These are phyloP conservation scores for Lactifluus subvellereus DNA, from an alignment of 768 basidiomycete genomes.

Conservation along the genomic window DNA sequence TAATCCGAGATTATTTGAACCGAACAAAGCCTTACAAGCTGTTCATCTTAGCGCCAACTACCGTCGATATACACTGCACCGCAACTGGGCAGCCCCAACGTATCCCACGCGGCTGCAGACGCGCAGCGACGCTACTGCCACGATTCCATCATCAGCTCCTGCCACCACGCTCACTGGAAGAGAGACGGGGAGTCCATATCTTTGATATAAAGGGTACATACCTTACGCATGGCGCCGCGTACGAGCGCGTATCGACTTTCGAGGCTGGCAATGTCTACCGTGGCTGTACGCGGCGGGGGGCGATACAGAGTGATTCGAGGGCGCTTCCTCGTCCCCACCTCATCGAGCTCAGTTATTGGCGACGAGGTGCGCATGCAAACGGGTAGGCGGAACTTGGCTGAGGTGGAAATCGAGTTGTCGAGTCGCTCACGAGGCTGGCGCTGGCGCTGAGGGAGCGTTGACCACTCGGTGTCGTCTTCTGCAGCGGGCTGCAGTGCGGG, in stretches of 20 bases:
- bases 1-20: no score
- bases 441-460: constrained; percentile 14
- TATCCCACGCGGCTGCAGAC: constrained; percentile 25
- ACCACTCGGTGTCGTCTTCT: constrained; percentile 15
- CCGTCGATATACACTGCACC: constrained; percentile 27
- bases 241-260: constrained; percentile 10
- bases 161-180: neutral
- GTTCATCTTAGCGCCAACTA: constrained; percentile 4
- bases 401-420: neutral
- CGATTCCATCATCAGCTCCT: neutral
- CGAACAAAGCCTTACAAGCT: no score
- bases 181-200: neutral
- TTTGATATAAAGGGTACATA: neutral
- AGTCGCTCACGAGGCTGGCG: neutral
- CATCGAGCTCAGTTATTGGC: neutral
- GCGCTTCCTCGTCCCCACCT: constrained; percentile 3
- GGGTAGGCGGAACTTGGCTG: constrained; percentile 19
- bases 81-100: constrained; percentile 29
- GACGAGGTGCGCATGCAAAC: neutral
- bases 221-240: constrained; percentile 17
- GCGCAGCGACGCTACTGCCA: constrained; percentile 32
- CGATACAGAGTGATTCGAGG: constrained; percentile 14
- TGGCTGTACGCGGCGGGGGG: constrained; percentile 16
- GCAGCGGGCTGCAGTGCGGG: neutral
- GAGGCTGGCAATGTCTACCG: constrained; percentile 5